phyloP scores from a whole-genome alignment of 163 green algal genomes.

The Chlorella variabilis region DNA sequence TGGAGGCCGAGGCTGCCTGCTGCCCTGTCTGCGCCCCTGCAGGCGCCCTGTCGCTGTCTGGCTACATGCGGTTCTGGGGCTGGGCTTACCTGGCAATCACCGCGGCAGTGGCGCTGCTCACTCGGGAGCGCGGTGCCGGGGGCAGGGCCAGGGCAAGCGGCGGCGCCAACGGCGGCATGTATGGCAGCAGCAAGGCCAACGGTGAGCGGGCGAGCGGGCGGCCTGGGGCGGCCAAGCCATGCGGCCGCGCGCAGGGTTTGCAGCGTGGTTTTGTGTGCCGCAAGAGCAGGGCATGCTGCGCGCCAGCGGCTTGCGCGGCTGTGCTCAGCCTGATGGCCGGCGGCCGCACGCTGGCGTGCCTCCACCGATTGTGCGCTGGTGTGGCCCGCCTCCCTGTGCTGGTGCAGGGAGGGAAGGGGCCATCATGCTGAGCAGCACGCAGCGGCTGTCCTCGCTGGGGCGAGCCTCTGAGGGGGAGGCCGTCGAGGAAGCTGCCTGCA shows the following conservation, averaged over 20 bases:
- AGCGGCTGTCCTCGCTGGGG: background rate
- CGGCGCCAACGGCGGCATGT: background rate
- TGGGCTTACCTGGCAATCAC: conserved; percentile 78
- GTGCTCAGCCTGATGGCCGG: too few species aligned
- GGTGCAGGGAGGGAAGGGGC: background rate
- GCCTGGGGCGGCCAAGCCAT: too few species aligned
- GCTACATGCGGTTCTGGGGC: conserved; percentile 91
- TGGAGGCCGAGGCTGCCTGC: too few species aligned
- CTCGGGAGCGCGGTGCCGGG: conserved; percentile 55
- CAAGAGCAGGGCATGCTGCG: too few species aligned
- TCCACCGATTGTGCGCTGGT: too few species aligned
- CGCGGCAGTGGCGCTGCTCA: conserved; percentile 68
- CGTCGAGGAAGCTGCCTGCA: too few species aligned
- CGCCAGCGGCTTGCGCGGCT: too few species aligned
- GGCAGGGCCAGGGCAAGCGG: background rate
- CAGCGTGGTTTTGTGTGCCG: too few species aligned
- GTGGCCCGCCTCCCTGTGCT: background rate
- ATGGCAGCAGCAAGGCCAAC: background rate
- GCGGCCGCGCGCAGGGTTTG: too few species aligned
- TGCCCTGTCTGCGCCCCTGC: background rate
- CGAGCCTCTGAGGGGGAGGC: too few species aligned
- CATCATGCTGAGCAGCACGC: background rate
- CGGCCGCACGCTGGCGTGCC: too few species aligned
- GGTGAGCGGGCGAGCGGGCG: background rate
- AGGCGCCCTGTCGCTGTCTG: conserved; percentile 65